Conservation (phyloP, 495 filamentous ascomycete species). For the Podospora pseudocomata region DNA sequence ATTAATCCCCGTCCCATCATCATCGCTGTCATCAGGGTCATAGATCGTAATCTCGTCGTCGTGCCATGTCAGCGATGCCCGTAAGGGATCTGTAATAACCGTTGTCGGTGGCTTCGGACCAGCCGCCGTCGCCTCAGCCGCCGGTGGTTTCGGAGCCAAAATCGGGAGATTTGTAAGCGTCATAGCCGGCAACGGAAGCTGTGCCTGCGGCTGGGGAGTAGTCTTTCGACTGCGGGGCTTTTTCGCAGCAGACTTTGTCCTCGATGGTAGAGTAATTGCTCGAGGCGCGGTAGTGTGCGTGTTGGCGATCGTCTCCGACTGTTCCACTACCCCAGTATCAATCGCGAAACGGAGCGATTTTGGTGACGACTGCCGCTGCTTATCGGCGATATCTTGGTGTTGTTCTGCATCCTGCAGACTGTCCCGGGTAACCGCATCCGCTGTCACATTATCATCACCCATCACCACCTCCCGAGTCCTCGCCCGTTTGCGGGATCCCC, state of each 20-base stretch:
- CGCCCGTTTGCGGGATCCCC: constrained; percentile 36
- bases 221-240: constrained; percentile 34
- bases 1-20: constrained; percentile 79
- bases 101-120: constrained; percentile 9
- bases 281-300: constrained; percentile 5
- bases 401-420: background rate
- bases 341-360: constrained; percentile 21
- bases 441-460: background rate
- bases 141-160: background rate
- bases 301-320: constrained; percentile 23
- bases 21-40: constrained; percentile 65
- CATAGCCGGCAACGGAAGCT: constrained; percentile 32
- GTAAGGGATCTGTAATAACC: constrained; percentile 48
- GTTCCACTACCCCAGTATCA: constrained; percentile 31
- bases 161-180: background rate
- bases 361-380: constrained; percentile 4
- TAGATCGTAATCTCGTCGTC: constrained; percentile 83
- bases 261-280: constrained; percentile 18
- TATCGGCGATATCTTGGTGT: background rate
- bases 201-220: constrained; percentile 22
- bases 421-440: background rate
- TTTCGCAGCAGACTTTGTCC: constrained; percentile 17
- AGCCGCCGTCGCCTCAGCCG: background rate
- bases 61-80: constrained; percentile 69
- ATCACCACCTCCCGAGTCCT: constrained; percentile 14